Evolutionary conservation across 108 stramenopile genomes (phyloP), one percentile per base, ranked within the genome.

Genomic region (Bacterosira constricta): DNA sequence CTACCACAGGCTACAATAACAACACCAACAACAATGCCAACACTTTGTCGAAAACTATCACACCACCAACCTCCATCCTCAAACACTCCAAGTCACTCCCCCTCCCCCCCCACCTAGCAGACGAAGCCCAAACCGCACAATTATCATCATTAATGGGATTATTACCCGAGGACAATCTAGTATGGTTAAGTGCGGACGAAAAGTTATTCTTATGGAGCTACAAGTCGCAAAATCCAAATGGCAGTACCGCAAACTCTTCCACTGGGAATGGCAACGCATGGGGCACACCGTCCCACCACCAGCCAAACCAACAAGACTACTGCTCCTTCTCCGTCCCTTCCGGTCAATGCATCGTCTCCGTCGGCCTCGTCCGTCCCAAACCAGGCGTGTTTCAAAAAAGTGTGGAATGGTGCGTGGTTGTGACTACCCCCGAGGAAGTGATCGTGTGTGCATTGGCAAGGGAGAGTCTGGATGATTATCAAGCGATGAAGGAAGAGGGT

Each of bases 181-280:
- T 88, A 7, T 99, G 98, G 98, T 71, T 97, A 82, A 88, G 83
- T 50, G 81, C 92, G 35, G 98, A 99, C 69, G 88, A 94, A 47
- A 82, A 71, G 7, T 79, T 99, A 9, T 97, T 87, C 50, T 63
- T 99, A 31, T 99, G 97, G 98, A 72, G 90, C 31, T 95, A 91
- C 50, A 21, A 39, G 27, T 13, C 38, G n/a, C n/a, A n/a, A n/a
- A n/a, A n/a, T n/a, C n/a, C n/a, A n/a, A n/a, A n/a, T n/a, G n/a
- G n/a, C 42, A 31, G 50, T 60, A 13, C 20, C 59, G 62, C 31
- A n/a, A 20, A 56, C 0, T 41, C 55, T 18, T 2, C 36, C 20
- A 17, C 21, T 61, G 1, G n/a, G n/a, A n/a, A n/a, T n/a, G n/a
- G n/a, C n/a, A n/a, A n/a, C n/a, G n/a, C n/a, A 13, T 21, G 26